A percentile compares a stretch with the other conserved stretches of the same genome.
Evolutionary conservation across 805 yeast genomes (phyloP).

Genomic region (Zygoascus biomembranicola): DNA sequence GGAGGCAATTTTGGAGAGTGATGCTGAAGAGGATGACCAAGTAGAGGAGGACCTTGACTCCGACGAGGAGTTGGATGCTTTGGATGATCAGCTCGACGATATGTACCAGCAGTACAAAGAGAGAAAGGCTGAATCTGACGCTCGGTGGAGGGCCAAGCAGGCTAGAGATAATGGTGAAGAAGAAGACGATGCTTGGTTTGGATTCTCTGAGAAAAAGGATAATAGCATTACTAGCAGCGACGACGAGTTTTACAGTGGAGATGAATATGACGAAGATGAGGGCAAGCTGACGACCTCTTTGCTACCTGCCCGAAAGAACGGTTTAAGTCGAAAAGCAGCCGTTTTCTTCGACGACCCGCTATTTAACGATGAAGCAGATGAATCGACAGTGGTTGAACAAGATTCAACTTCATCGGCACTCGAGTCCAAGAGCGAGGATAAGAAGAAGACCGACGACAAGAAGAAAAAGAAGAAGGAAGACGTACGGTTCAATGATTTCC

Average conservation of each 20-base stretch:
- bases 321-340: constrained; percentile 29
- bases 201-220: constrained; percentile 27
- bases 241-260: constrained; percentile 6
- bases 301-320: constrained; percentile 7
- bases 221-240: constrained; percentile 10
- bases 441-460: not conserved
- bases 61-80: constrained; percentile 37
- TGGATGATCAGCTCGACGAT: constrained; percentile 74
- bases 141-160: constrained; percentile 44
- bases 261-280: constrained; percentile 12
- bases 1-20: constrained; percentile 33
- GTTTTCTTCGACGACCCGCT: constrained; percentile 32
- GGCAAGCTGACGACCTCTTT: constrained; percentile 15
- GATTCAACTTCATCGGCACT: not conserved
- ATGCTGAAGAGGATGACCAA: constrained; percentile 22
- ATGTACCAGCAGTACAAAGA: constrained; percentile 69
- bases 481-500: constrained; percentile 22
- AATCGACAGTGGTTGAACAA: not conserved
- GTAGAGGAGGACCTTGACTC: constrained; percentile 25
- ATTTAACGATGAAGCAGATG: constrained; percentile 24
- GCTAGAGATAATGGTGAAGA: constrained; percentile 33
- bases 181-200: constrained; percentile 24
- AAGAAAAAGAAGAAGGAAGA: constrained; percentile 17
- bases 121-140: constrained; percentile 32
- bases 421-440: not conserved